Evolutionary conservation across 106 monocot genomes (phyloP).

Genomic region (Hemerocallis citrina): DNA sequence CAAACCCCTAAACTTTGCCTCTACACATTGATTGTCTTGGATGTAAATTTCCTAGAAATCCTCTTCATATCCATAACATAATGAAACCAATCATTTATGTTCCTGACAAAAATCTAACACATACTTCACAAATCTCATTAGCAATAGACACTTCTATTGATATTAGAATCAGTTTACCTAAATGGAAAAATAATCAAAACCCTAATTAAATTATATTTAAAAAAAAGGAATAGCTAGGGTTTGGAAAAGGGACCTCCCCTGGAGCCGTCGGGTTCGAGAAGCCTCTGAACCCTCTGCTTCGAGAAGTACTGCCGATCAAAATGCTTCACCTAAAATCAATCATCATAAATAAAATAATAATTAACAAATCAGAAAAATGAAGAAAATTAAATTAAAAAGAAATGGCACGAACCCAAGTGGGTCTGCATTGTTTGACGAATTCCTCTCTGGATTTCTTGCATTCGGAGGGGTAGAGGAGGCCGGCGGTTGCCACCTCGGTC

Average conservation of each 20-base stretch:
- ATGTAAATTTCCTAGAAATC: no score
- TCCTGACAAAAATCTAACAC: no score
- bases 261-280: conserved; percentile 57
- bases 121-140: no score
- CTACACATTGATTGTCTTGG: no score
- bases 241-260: conserved; percentile 78
- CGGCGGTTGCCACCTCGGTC: conserved; percentile 78
- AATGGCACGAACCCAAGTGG: conserved; percentile 59
- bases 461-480: conserved; percentile 74
- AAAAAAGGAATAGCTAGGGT: no score
- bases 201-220: no score
- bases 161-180: no score
- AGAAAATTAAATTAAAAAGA: background rate
- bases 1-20: no score
- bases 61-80: no score
- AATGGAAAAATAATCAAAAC: no score
- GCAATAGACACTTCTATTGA: no score
- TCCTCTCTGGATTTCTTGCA: conserved; percentile 56
- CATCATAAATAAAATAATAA: background rate
- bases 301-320: conserved; percentile 84
- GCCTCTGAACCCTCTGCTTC: conserved; percentile 73
- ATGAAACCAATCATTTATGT: no score
- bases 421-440: conserved; percentile 64
- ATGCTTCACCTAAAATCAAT: conserved; percentile 74
- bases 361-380: background rate